Conservation (phyloP, 179 eudicot genomes). For the Actinidia arguta region DNA sequence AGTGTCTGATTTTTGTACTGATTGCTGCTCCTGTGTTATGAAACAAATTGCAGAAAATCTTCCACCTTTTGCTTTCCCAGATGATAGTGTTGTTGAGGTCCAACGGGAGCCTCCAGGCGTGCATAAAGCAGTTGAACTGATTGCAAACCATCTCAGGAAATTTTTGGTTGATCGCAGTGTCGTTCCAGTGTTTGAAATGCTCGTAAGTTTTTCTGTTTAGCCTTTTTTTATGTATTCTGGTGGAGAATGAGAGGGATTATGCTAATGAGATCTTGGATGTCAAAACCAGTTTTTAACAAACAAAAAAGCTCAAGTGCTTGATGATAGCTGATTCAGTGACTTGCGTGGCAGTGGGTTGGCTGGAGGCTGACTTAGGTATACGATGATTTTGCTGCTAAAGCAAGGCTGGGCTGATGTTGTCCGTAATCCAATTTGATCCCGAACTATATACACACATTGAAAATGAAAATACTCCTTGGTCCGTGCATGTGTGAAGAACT, state of each 20-base stretch:
- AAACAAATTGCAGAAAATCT: conserved; percentile 63
- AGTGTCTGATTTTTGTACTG: neutral
- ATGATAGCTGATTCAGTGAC: neutral
- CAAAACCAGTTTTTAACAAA: neutral
- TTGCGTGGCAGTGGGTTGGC: neutral
- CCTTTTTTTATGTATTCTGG: conserved; percentile 9
- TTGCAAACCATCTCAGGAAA: conserved; percentile 76
- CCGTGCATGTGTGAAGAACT: no score
- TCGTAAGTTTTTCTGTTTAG: conserved; percentile 41
- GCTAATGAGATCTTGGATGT: neutral
- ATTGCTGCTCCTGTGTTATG: conserved; percentile 1
- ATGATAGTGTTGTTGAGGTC: conserved; percentile 86
- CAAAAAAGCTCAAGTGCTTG: no score
- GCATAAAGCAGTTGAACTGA: conserved; percentile 79
- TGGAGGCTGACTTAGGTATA: neutral
- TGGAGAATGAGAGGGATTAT: conserved; percentile 4
- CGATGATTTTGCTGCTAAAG: no score
- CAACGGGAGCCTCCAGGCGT: conserved; percentile 77
- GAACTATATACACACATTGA: no score
- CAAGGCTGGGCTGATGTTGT: no score
- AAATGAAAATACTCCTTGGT: no score
- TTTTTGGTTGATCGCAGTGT: conserved; percentile 90
- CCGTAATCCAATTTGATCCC: no score
- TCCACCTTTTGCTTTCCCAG: conserved; percentile 83
- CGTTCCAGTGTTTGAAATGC: conserved; percentile 71